Percentiles rank a stretch among this genome's conserved stretches.
Conservation (phyloP, 1,139 yeast species). For the Yamadazyma trypodendri region DNA sequence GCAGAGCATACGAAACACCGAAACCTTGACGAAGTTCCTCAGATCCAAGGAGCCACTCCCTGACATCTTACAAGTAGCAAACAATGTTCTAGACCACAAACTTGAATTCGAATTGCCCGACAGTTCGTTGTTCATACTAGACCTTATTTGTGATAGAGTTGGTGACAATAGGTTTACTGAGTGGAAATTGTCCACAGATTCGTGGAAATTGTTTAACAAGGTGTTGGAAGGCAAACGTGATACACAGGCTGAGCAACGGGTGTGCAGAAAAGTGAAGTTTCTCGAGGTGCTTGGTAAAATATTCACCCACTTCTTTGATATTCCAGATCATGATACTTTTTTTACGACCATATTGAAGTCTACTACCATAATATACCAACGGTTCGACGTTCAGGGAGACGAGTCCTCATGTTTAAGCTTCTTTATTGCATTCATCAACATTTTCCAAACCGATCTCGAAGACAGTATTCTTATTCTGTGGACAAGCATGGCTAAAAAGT, state of each 20-base stretch:
- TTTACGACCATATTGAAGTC: constrained; percentile 17
- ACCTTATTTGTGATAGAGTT: constrained; percentile 65
- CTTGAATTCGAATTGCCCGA: constrained; percentile 59
- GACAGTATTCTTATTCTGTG: constrained; percentile 16
- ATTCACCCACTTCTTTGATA: constrained; percentile 16
- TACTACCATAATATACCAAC: constrained; percentile 18
- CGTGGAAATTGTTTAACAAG: constrained; percentile 49
- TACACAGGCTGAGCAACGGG: constrained; percentile 23
- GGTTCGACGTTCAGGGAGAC: constrained; percentile 34
- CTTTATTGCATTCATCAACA: constrained; percentile 13
- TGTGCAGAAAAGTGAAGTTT: constrained; percentile 32
- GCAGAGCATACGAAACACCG: constrained; percentile 44
- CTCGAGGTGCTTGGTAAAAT: constrained; percentile 19
- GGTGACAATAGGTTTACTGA: constrained; percentile 42
- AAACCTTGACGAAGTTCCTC: constrained; percentile 60
- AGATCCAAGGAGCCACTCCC: constrained; percentile 64
- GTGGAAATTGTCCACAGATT: constrained; percentile 40
- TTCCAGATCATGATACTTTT: constrained; percentile 4
- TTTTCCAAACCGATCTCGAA: constrained; percentile 11
- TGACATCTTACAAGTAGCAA: constrained; percentile 45
- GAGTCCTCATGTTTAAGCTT: constrained; percentile 20
- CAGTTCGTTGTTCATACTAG: constrained; percentile 56
- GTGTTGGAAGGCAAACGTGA: constrained; percentile 34
- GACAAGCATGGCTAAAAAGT: constrained; percentile 21
- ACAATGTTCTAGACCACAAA: constrained; percentile 36